Percentiles rank a stretch among this genome's conserved stretches.
Evolutionary conservation across 164 flowering plant genomes (phyloP).

Genomic region (Brasenia schreberi): DNA sequence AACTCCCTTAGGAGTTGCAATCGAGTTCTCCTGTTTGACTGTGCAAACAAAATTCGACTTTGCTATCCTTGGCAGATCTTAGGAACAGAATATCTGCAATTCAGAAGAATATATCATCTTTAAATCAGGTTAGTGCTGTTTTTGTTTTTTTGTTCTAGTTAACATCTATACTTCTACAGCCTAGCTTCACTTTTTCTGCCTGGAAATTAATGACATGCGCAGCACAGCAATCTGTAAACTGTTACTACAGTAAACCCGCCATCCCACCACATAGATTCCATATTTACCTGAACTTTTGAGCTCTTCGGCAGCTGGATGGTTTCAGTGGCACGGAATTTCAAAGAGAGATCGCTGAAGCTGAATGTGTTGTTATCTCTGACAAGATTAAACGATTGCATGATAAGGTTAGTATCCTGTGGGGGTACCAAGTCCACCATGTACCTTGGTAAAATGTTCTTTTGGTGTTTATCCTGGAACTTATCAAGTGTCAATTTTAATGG

Average conservation of each 20-base stretch:
- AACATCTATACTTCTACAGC: not conserved
- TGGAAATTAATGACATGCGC: not conserved
- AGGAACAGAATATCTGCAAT: conserved; percentile 39
- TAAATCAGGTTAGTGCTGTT: conserved; percentile 36
- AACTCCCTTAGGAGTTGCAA: no score
- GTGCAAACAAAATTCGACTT: not conserved
- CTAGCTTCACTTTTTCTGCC: not conserved
- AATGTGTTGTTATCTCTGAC: conserved; percentile 46
- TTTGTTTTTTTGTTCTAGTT: not conserved
- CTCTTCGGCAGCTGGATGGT: conserved; percentile 32
- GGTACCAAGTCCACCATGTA: no score
- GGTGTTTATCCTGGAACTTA: no score
- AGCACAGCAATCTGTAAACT: not conserved
- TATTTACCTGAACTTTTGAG: not conserved
- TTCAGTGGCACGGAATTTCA: conserved; percentile 65
- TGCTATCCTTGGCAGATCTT: conserved; percentile 33
- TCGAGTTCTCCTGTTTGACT: not conserved
- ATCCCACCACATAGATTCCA: not conserved
- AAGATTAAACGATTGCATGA: conserved; percentile 53
- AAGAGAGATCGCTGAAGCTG: conserved; percentile 66
- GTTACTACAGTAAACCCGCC: not conserved
- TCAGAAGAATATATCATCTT: conserved; percentile 25
- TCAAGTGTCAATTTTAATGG: no score
- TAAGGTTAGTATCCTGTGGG: conserved; percentile 35
- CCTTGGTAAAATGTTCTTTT: no score